These are phyloP conservation scores for Quercus robur DNA, from an alignment of 306 rosid genomes.

Conservation along the genomic window DNA sequence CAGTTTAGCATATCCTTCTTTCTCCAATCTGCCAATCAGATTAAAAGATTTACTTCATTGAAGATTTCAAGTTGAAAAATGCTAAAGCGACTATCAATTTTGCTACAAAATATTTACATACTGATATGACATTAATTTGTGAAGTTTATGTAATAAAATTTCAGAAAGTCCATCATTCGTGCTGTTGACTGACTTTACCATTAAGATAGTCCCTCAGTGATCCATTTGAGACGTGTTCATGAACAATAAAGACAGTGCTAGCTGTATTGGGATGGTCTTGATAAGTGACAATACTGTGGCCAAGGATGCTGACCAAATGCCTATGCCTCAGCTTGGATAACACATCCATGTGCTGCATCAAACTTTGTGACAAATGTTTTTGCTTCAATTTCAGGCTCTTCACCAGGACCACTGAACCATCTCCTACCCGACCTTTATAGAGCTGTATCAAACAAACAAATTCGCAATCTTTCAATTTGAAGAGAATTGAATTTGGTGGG, in stretches of 20 bases:
- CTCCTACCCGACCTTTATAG: slow-evolving; percentile 62
- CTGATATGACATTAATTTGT: too few relatives aligned
- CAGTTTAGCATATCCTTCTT: slow-evolving; percentile 73
- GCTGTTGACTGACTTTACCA: slow-evolving; percentile 38
- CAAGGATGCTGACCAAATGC: slow-evolving; percentile 82
- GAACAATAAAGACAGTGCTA: slow-evolving; percentile 52
- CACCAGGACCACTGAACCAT: slow-evolving; percentile 63
- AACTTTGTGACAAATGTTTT: slow-evolving; percentile 39
- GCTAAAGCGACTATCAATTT: too few relatives aligned
- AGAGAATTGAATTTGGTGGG: slow-evolving; percentile 7
- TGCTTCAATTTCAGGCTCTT: slow-evolving; percentile 51
- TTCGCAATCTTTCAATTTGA: background rate
- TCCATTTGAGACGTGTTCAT: slow-evolving; percentile 58
- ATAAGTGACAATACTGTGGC: slow-evolving; percentile 53
- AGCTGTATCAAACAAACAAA: slow-evolving; percentile 36
- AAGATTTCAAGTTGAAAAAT: background rate
- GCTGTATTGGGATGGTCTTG: slow-evolving; percentile 54
- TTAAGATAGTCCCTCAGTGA: slow-evolving; percentile 56
- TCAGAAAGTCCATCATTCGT: too few relatives aligned
- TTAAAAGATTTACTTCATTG: background rate
- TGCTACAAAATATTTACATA: too few relatives aligned
- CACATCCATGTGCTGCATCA: slow-evolving; percentile 45
- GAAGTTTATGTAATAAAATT: too few relatives aligned
- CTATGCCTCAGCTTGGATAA: slow-evolving; percentile 68
- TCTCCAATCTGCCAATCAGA: slow-evolving; percentile 57